A percentile compares a stretch with the other conserved stretches of the same genome.
phyloP scores from a whole-genome alignment of 257 asterid genomes.

The Capsicum pubescens region DNA sequence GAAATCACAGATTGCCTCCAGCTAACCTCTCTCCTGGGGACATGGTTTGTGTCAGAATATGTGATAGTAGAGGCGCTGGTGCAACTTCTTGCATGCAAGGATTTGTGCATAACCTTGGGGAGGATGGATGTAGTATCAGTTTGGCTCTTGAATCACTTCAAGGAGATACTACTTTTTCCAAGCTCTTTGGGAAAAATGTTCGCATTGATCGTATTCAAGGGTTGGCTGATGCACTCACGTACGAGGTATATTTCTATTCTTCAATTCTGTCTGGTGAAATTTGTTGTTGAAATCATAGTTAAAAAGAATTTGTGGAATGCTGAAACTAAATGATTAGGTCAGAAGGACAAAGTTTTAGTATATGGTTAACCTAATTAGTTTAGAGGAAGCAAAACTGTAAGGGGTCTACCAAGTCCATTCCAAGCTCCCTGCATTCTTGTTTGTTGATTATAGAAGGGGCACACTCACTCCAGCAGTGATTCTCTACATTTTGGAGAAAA shows the following conservation, averaged over 20 bases:
- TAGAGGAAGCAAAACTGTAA: background rate
- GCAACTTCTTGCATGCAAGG: slow-evolving; percentile 96
- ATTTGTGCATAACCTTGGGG: slow-evolving; percentile 83
- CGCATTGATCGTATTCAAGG: slow-evolving; percentile 96
- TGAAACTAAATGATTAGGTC: slow-evolving; percentile 8
- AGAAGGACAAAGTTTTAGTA: background rate
- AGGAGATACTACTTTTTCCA: slow-evolving; percentile 91
- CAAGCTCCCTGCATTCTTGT: background rate
- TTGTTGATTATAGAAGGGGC: background rate
- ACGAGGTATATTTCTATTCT: slow-evolving; percentile 64
- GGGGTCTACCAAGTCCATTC: slow-evolving; percentile 11
- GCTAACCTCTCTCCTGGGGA: slow-evolving; percentile 96
- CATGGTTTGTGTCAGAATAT: slow-evolving; percentile 95
- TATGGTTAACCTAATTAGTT: background rate
- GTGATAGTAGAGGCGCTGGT: slow-evolving; percentile 91
- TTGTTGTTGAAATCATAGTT: slow-evolving; percentile 4
- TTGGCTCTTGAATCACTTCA: slow-evolving; percentile 95
- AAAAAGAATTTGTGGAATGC: background rate
- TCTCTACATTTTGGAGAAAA: slow-evolving; percentile 24
- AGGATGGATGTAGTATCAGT: slow-evolving; percentile 89
- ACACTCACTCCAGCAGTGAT: slow-evolving; percentile 10
- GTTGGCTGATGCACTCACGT: slow-evolving; percentile 91
- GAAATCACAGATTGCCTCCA: slow-evolving; percentile 91
- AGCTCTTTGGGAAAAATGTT: slow-evolving; percentile 83
- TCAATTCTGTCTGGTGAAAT: background rate